Evolutionary conservation across 805 yeast genomes (phyloP).

Genomic region (Ascoidea rubescens): DNA sequence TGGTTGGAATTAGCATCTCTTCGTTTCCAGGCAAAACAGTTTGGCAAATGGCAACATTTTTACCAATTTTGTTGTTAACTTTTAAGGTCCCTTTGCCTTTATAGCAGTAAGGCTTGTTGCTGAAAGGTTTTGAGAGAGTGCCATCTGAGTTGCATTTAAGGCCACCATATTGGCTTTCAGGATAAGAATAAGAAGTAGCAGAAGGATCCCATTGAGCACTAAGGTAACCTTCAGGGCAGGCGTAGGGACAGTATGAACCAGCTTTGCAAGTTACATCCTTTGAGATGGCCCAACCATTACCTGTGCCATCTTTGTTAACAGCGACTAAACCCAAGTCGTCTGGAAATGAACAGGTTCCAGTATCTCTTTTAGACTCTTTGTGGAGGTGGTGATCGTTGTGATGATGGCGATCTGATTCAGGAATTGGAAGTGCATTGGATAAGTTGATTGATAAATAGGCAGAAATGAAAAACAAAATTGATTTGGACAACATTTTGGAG

Average conservation of each 20-base stretch:
- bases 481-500: too few relatives aligned
- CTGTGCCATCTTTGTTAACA: slow-evolving; percentile 40
- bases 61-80: slow-evolving; percentile 40
- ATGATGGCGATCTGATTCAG: too few relatives aligned
- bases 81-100: slow-evolving; percentile 68
- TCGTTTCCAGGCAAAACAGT: slow-evolving; percentile 91
- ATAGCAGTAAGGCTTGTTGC: slow-evolving; percentile 48
- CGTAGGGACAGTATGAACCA: slow-evolving; percentile 83
- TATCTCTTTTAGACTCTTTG: slow-evolving; percentile 13
- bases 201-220: slow-evolving; percentile 82
- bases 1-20: slow-evolving; percentile 85
- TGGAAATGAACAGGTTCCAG: slow-evolving; percentile 54
- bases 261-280: slow-evolving; percentile 59
- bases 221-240: slow-evolving; percentile 78
- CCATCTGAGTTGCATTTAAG: slow-evolving; percentile 65
- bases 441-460: too few relatives aligned
- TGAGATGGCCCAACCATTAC: slow-evolving; percentile 83
- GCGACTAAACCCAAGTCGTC: slow-evolving; percentile 51
- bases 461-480: too few relatives aligned
- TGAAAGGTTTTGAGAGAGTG: slow-evolving; percentile 44
- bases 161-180: slow-evolving; percentile 75
- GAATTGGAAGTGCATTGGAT: not conserved
- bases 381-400: not conserved
- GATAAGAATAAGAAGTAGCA: slow-evolving; percentile 62
- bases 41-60: slow-evolving; percentile 74